Evolutionary conservation across 148 eudicot genomes (phyloP), one percentile per base, ranked within the genome.

Genomic region (Cornus suecica): DNA sequence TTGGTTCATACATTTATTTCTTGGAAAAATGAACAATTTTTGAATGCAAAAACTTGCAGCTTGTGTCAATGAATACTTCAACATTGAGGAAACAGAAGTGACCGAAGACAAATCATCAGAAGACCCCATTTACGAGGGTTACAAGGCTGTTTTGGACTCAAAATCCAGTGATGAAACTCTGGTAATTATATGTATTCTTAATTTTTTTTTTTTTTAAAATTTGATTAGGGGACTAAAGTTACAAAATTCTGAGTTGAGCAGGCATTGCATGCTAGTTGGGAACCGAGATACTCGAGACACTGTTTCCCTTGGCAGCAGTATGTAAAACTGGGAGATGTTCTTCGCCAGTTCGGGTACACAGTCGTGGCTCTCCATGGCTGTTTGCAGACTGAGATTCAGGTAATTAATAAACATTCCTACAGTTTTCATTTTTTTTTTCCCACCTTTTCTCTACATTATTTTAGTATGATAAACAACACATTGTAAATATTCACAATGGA

Each of bases 251-350:
- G 24, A 22, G 23, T 58, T 58, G 23, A 22, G 45, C 80, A 94
- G 98, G 99, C 97, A 70, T 67, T 85, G 66, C 89, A 95, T 83
- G 97, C 99, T 63, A 92, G 97, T 81, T 95, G 99, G 99, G 99
- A 95, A 80, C 99, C 97, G 20, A 82, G 97, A 66, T 80, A 84
- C 64, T 80, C 94, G 62, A 79, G 86, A 41, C 70, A 79, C 48
- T 84, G 91, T 71, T 78, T 88, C 76, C 99, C 97, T 41, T 91
- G 93, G 89, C 83, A 90, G 69, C 97, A 93, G 66, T 95, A 95
- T 61, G 94, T 92, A 7, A 88, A 88, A 75, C 62, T 95, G 1
- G 99, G 99, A 74, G 82, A 78, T 18, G 82, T 84, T 81, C 91
- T 95, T 76, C 97, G 99, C 76, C 97, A 91, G 78, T 92, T 95